Evolutionary conservation across 2,329 filamentous ascomycete genomes (phyloP), one percentile per base, ranked within the genome.

Genomic region (Curvularia eragrostidis): DNA sequence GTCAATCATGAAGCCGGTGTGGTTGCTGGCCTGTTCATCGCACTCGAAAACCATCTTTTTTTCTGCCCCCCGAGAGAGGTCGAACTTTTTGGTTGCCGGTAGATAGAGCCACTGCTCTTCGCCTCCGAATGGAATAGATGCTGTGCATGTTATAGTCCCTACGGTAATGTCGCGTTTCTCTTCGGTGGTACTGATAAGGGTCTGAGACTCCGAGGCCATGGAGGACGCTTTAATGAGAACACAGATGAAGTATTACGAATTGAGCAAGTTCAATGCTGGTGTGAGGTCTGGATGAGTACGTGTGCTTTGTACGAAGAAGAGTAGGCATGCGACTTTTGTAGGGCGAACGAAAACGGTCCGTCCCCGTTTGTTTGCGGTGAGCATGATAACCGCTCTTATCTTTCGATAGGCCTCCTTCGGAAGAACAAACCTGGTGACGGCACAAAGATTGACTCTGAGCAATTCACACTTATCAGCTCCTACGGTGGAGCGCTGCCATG

Each of bases 21-120:
- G 77, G 63, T 58, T 48, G 24, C 73, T 70, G 21, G 76, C 70
- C 39, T 69, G 70, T 63, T 78, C 76, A 63, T 79, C 76, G 61
- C 75, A 77, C 51, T 78, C 75, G 48, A 80, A 66, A 42, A 73
- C 65, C 60, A 80, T 70, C 58, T 73, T 76, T 49, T 67, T 69
- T 54, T 67, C 59, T 39, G 72, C 73, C 44, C 75, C 75, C 28
- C 77, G 72, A 18, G 75, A 77, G 18, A 80, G 68, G 54, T 80
- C 77, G 71, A 80, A 79, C 56, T 76, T 77, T 51, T 72, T 77
- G 52, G 76, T 76, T 23, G 72, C 65, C 9, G 76, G 75, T 47
- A 75, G 70, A 61, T 77, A 80, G 62, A 75, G 73, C 77, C 77
- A 80, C 72, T 77, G 73, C 41, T 63, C 65, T 49, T 79, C 74